Evolutionary conservation across 106 monocot genomes (phyloP).

Genomic region (Allium fistulosum): DNA sequence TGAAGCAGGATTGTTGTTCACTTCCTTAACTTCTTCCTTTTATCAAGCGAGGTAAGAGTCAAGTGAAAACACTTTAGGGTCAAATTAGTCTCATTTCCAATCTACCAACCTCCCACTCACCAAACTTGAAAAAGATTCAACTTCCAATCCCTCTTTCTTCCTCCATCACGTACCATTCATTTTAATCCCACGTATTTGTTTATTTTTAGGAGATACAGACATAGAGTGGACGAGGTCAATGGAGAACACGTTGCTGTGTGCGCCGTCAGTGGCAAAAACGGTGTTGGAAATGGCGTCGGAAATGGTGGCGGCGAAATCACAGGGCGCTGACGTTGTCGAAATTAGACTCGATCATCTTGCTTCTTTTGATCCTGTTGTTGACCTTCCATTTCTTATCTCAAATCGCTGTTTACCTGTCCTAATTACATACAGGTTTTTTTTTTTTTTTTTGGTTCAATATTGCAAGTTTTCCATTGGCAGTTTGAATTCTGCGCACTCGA

Average conservation of each 20-base stretch:
- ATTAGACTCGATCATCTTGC: conserved; percentile 77
- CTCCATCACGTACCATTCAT: no score
- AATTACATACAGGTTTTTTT: conserved; percentile 67
- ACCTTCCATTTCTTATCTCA: conserved; percentile 49
- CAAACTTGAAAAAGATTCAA: no score
- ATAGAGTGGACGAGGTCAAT: conserved; percentile 7
- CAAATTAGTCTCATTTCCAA: no score
- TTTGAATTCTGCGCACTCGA: neutral
- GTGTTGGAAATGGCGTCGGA: conserved; percentile 65
- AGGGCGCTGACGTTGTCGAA: conserved; percentile 87
- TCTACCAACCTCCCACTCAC: no score
- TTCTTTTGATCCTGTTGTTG: conserved; percentile 40
- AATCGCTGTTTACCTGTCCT: conserved; percentile 61
- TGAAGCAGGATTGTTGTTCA: no score
- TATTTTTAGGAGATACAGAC: no score
- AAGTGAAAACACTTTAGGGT: no score
- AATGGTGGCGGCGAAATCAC: conserved; percentile 47
- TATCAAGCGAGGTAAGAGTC: no score
- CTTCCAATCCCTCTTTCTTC: no score
- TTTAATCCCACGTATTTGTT: no score
- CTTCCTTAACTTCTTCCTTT: no score
- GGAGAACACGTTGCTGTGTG: conserved; percentile 62
- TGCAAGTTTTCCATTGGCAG: neutral
- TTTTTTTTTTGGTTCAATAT: neutral
- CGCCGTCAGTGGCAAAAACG: conserved; percentile 64